Conservation (phyloP, 2,329 filamentous ascomycete genomes). For the Apiospora pterosperma region DNA sequence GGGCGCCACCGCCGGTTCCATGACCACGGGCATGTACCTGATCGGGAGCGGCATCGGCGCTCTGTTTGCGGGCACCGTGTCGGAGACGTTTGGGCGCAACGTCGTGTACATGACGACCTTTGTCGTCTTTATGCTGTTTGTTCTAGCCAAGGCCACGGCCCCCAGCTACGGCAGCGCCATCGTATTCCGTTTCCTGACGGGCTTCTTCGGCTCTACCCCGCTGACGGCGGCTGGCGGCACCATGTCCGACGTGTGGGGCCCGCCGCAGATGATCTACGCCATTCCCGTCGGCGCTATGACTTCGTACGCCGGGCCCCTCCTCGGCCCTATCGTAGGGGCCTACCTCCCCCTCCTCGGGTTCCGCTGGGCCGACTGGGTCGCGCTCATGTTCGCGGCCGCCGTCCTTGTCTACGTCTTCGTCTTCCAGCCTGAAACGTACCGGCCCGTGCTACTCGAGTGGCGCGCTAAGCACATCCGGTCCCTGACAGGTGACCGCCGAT, state of each 20-base stretch:
- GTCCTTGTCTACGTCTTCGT: conserved; percentile 16
- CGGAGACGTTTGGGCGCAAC: conserved; percentile 35
- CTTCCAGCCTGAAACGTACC: conserved; percentile 28
- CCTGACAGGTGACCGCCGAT: conserved; percentile 21
- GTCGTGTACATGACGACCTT: conserved; percentile 36
- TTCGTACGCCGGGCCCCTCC: conserved; percentile 19
- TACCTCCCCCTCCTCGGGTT: conserved; percentile 11
- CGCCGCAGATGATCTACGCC: conserved; percentile 18
- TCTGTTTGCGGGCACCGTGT: conserved; percentile 33
- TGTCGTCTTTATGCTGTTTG: conserved; percentile 40
- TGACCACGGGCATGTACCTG: conserved; percentile 29
- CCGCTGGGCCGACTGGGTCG: conserved; percentile 37
- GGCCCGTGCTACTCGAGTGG: conserved; percentile 23
- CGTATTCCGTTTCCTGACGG: conserved; percentile 45
- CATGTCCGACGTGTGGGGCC: conserved; percentile 35
- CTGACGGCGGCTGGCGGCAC: conserved; percentile 39
- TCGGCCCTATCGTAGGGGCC: conserved; percentile 27
- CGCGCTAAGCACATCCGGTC: conserved; percentile 22
- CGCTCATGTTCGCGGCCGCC: conserved; percentile 22
- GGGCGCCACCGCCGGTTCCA: conserved; percentile 9
- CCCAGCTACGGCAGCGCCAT: conserved; percentile 40
- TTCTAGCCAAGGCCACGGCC: conserved; percentile 39
- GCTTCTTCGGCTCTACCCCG: conserved; percentile 42
- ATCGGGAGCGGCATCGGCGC: conserved; percentile 34
- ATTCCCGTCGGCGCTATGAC: conserved; percentile 24